A percentile compares a stretch with the other conserved stretches of the same genome.
These are phyloP conservation scores for Lycium barbarum DNA, from an alignment of 257 asterid genomes.

Conservation along the genomic window DNA sequence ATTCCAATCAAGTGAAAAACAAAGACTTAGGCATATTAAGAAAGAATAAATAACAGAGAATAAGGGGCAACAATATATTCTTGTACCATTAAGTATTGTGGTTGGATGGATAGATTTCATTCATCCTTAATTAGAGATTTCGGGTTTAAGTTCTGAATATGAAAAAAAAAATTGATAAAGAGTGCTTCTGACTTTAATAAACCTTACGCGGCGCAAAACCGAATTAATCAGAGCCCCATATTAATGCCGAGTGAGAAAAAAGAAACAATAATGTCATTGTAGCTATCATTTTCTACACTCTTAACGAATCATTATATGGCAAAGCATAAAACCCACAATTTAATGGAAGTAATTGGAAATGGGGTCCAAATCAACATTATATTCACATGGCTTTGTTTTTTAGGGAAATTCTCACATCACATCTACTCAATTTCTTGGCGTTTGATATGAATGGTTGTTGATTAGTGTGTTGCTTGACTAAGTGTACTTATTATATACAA, in stretches of 20 bases:
- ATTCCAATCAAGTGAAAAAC: not conserved
- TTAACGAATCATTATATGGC: constrained; percentile 29
- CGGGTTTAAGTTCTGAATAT: too few species aligned
- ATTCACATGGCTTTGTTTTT: constrained; percentile 41
- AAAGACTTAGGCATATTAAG: not conserved
- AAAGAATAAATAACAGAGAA: too few species aligned
- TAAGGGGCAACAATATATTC: too few species aligned
- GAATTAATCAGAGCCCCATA: too few species aligned
- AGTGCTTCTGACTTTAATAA: too few species aligned
- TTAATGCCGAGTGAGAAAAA: too few species aligned
- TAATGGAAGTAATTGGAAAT: constrained; percentile 3
- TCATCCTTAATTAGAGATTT: too few species aligned
- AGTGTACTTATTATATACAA: not conserved
- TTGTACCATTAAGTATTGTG: too few species aligned
- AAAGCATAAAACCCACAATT: not conserved
- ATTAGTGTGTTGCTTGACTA: constrained; percentile 32
- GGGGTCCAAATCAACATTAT: constrained; percentile 39
- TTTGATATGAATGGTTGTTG: not conserved
- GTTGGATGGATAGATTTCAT: too few species aligned
- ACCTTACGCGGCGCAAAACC: too few species aligned
- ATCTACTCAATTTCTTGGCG: constrained; percentile 15
- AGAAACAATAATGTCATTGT: not conserved
- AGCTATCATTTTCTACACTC: constrained; percentile 21
- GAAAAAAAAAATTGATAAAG: too few species aligned
- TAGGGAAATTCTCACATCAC: constrained; percentile 33